Conservation (phyloP, 768 basidiomycete genomes). For the Suillus lakei region DNA sequence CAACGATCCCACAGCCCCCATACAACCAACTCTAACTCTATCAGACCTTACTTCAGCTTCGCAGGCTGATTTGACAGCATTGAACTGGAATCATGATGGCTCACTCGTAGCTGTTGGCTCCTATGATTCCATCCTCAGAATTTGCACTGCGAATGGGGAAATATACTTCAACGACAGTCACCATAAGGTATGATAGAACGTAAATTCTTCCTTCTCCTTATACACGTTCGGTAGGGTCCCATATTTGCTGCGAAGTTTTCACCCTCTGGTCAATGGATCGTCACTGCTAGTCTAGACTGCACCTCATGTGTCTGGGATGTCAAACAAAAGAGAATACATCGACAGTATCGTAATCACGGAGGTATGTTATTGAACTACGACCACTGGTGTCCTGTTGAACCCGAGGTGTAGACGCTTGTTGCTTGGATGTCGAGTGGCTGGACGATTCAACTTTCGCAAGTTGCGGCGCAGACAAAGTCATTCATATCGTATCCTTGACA, state of each 20-base stretch:
- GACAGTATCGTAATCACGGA: constrained; percentile 68
- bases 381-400: constrained; percentile 11
- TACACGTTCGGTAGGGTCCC: constrained; percentile 60
- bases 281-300: constrained; percentile 79
- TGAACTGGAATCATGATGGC: constrained; percentile 81
- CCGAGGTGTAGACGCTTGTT: constrained; percentile 57
- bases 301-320: constrained; percentile 84
- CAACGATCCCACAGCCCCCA: constrained; percentile 17
- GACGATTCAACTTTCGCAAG: constrained; percentile 72
- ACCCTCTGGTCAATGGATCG: constrained; percentile 69
- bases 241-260: constrained; percentile 84
- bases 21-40: constrained; percentile 47
- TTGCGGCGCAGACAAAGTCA: constrained; percentile 69
- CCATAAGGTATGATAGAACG: constrained; percentile 58
- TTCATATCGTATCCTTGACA: constrained; percentile 65
- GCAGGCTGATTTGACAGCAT: constrained; percentile 69
- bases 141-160: constrained; percentile 65
- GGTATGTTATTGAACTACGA: constrained; percentile 44
- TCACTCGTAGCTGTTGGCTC: constrained; percentile 77
- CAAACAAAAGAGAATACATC: constrained; percentile 58
- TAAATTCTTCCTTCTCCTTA: constrained; percentile 10
- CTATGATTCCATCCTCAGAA: constrained; percentile 72
- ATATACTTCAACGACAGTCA: constrained; percentile 64
- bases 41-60: constrained; percentile 52
- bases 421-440: constrained; percentile 83